Conservation (phyloP, 23 red algal genomes). For the Cyanidium caldarium region DNA sequence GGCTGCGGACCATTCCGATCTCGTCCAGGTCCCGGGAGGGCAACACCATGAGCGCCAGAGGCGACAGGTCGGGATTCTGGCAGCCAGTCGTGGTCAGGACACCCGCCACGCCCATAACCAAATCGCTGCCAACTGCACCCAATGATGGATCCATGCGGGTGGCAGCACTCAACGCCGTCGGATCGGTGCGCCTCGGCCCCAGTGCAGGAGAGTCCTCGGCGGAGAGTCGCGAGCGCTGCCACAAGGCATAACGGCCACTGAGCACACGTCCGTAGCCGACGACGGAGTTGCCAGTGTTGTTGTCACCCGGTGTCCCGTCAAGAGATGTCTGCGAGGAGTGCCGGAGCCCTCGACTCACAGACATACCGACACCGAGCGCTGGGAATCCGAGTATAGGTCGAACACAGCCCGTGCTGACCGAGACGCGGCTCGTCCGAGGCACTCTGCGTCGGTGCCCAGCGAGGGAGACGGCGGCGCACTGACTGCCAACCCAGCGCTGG, state of each 20-base stretch:
- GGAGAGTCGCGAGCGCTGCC: neutral
- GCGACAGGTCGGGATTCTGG: slow-evolving; percentile 17
- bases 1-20: slow-evolving; percentile 70
- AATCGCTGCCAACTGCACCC: too few relatives aligned
- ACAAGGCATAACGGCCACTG: neutral
- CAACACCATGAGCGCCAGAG: slow-evolving; percentile 63
- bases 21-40: slow-evolving; percentile 54
- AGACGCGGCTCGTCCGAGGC: neutral
- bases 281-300: neutral
- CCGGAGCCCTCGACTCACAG: neutral
- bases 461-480: neutral
- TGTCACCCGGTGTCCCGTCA: too few relatives aligned
- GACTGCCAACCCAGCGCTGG: neutral
- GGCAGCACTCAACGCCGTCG: too few relatives aligned
- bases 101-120: too few relatives aligned
- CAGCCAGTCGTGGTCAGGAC: slow-evolving; percentile 13
- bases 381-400: slow-evolving; percentile 8
- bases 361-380: slow-evolving; percentile 5
- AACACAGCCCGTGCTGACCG: neutral
- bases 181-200: too few relatives aligned
- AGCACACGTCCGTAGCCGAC: slow-evolving; percentile 1
- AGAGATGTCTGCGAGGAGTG: too few relatives aligned
- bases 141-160: too few relatives aligned
- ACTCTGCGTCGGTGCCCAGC: neutral
- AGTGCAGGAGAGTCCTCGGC: neutral